These are phyloP conservation scores for Colletotrichum acutatum DNA, from an alignment of 2,329 filamentous ascomycete species.

Conservation along the genomic window DNA sequence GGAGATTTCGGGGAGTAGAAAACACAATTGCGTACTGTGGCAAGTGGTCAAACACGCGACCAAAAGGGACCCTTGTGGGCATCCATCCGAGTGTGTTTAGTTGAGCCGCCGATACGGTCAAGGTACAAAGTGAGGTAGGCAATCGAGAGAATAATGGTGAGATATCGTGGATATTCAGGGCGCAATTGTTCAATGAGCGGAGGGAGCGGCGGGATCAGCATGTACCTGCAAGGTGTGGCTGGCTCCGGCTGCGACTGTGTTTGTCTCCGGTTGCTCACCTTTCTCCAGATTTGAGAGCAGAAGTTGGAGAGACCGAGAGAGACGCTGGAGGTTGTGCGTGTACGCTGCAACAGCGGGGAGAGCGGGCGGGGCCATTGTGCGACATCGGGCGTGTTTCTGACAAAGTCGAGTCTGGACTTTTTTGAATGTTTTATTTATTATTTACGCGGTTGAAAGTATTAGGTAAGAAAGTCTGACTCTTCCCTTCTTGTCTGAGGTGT, in stretches of 20 bases:
- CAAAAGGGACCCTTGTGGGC: background rate
- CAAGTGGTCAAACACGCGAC: background rate
- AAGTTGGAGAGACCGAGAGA: background rate
- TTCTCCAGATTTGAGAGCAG: background rate
- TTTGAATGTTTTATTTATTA: background rate
- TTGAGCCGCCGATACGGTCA: slow-evolving; percentile 26
- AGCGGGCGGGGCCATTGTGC: background rate
- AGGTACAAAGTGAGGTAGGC: slow-evolving; percentile 3
- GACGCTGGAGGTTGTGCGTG: background rate
- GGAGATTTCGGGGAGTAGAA: background rate
- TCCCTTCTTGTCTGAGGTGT: background rate
- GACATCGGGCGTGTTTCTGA: background rate
- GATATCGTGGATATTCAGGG: background rate
- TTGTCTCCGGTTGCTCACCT: background rate
- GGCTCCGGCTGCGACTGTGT: slow-evolving; percentile 19
- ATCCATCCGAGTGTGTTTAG: background rate
- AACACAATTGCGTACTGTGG: background rate
- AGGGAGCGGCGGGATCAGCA: background rate
- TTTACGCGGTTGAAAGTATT: background rate
- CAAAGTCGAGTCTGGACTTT: background rate
- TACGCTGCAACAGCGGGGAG: too few relatives aligned
- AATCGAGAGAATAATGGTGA: background rate
- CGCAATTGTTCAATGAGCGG: slow-evolving; percentile 15
- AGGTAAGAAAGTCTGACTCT: background rate
- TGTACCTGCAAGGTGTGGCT: slow-evolving; percentile 31